Percentiles rank a stretch among this genome's conserved stretches.
Conservation (phyloP, 2,329 filamentous ascomycete species). For the Fusarium albidum region DNA sequence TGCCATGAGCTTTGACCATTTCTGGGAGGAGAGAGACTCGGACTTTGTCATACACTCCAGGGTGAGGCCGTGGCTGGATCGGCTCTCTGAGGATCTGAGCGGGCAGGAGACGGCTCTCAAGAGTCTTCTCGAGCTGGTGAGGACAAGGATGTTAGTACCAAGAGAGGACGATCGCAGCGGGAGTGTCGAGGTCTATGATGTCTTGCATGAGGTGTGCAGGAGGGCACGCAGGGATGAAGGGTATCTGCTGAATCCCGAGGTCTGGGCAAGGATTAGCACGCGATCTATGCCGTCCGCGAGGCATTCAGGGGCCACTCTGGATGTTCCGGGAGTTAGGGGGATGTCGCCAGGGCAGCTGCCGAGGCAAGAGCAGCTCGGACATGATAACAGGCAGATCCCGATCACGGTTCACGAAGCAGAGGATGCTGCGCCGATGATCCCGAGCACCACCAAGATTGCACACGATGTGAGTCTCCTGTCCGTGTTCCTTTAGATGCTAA, state of each 20-base stretch:
- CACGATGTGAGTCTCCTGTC: neutral
- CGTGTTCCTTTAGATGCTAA: neutral
- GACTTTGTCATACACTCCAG: rapidly evolving
- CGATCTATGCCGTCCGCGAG: neutral
- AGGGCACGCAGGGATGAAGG: neutral
- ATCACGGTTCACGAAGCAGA: neutral
- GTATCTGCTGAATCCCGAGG: neutral
- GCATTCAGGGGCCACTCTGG: neutral
- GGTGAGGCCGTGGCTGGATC: neutral
- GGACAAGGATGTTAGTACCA: neutral
- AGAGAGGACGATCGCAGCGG: neutral
- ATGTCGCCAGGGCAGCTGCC: neutral
- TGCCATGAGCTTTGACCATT: neutral
- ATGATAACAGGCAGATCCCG: neutral
- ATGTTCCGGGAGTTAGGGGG: neutral
- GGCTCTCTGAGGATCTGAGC: neutral
- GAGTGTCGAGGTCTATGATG: neutral
- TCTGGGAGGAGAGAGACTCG: neutral
- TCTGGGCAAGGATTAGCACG: neutral
- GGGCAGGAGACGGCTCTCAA: neutral
- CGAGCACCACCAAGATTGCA: neutral
- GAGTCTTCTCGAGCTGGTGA: neutral
- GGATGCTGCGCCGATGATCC: neutral
- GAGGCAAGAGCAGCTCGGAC: too few species aligned
- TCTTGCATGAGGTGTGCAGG: neutral